A percentile compares a stretch with the other conserved stretches of the same genome.
These are phyloP conservation scores for Solanum bulbocastanum DNA, from an alignment of 257 asterid genomes.

Conservation along the genomic window DNA sequence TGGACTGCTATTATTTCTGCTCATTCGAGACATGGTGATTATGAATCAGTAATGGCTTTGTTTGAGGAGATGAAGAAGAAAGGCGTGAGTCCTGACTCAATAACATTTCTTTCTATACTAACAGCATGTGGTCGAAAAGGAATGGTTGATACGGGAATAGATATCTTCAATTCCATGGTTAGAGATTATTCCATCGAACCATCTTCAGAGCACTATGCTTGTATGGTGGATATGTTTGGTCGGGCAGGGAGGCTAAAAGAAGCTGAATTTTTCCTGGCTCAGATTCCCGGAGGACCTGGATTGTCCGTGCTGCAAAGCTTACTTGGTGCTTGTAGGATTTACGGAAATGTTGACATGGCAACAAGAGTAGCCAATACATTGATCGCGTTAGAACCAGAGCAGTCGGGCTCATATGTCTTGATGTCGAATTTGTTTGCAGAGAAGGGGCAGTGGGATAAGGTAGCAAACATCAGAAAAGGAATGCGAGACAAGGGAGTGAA, in stretches of 20 bases:
- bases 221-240: constrained; percentile 90
- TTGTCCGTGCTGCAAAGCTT: constrained; percentile 72
- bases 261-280: constrained; percentile 52
- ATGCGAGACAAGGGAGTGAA: constrained; percentile 66
- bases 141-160: constrained; percentile 53
- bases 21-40: constrained; percentile 76
- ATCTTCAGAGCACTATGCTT: constrained; percentile 62
- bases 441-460: constrained; percentile 91
- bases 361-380: constrained; percentile 43
- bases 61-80: constrained; percentile 50
- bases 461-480: constrained; percentile 57
- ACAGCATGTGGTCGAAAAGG: constrained; percentile 82
- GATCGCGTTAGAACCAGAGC: constrained; percentile 55
- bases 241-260: constrained; percentile 70
- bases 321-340: constrained; percentile 65
- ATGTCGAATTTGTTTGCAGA: constrained; percentile 92
- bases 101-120: constrained; percentile 76
- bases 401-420: constrained; percentile 73
- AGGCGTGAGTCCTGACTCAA: constrained; percentile 59
- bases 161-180: constrained; percentile 57
- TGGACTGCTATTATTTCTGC: constrained; percentile 95
- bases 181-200: constrained; percentile 41
- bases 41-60: constrained; percentile 54
- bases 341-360: constrained; percentile 74
- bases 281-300: constrained; percentile 79